Conservation (phyloP, 331 rosid genomes). For the Quercus lobata region DNA sequence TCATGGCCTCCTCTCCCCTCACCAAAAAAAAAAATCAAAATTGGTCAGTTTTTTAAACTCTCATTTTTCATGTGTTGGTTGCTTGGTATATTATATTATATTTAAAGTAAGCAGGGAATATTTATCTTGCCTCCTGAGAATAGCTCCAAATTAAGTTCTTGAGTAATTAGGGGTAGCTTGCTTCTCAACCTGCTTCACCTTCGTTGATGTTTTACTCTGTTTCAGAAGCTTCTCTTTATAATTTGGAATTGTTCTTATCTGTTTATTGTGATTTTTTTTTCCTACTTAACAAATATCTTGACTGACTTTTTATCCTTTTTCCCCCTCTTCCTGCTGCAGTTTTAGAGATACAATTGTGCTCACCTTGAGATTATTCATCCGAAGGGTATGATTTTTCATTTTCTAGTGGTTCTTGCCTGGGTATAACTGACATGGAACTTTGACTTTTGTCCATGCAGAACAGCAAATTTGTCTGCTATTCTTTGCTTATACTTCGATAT, state of each 20-base stretch:
- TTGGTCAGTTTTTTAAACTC: not conserved
- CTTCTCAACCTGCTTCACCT: not conserved
- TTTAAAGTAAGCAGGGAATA: too few relatives aligned
- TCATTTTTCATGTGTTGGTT: not conserved
- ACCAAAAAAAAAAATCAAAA: not conserved
- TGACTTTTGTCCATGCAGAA: not conserved
- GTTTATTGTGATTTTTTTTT: not conserved
- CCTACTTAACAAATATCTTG: not conserved
- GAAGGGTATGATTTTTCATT: constrained; percentile 45
- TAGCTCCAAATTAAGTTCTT: not conserved
- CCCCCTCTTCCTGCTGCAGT: constrained; percentile 42
- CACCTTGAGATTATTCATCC: constrained; percentile 76
- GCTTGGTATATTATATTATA: too few relatives aligned
- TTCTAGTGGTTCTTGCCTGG: not conserved
- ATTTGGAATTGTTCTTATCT: not conserved
- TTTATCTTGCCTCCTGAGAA: not conserved
- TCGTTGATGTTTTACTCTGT: not conserved
- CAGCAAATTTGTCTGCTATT: not conserved
- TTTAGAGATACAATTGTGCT: constrained; percentile 86
- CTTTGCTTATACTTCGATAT: not conserved
- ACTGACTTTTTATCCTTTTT: not conserved
- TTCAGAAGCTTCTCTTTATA: not conserved
- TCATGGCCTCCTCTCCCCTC: too few relatives aligned
- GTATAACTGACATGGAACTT: too few relatives aligned
- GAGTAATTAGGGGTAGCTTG: not conserved